Percentiles rank a stretch among this genome's conserved stretches.
Evolutionary conservation across 2,329 filamentous ascomycete species (phyloP).

Genomic region (Arthroderma sp.): DNA sequence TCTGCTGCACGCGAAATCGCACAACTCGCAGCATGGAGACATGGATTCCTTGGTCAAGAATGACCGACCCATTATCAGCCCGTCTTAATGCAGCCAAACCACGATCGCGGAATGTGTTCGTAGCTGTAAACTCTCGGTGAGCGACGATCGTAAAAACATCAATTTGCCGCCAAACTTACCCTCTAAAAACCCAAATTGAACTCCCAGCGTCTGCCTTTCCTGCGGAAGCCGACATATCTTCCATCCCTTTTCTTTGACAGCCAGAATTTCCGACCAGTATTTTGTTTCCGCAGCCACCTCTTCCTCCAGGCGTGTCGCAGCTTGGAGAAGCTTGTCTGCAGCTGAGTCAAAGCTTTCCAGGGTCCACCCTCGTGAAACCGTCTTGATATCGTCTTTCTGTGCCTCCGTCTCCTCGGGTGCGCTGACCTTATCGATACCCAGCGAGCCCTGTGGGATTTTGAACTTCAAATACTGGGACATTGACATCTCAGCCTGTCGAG

Average conservation of each 20-base stretch:
- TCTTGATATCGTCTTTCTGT: constrained; percentile 40
- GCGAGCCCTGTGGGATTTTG: constrained; percentile 57
- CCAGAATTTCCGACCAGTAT: constrained; percentile 80
- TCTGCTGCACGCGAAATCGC: constrained; percentile 51
- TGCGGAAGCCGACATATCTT: constrained; percentile 64
- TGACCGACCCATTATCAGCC: constrained; percentile 58
- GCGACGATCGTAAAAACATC: constrained; percentile 17
- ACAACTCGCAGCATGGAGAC: constrained; percentile 45
- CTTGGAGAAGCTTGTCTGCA: constrained; percentile 58
- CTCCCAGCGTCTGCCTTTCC: constrained; percentile 61
- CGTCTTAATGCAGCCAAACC: constrained; percentile 72
- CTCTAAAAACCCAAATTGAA: constrained; percentile 82
- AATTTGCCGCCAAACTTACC: constrained; percentile 27
- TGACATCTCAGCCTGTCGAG: constrained; percentile 54
- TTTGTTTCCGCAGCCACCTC: constrained; percentile 69
- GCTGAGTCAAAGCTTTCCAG: constrained; percentile 63
- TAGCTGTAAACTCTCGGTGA: constrained; percentile 25
- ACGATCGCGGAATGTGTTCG: constrained; percentile 47
- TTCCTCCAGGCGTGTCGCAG: constrained; percentile 57
- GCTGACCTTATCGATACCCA: constrained; percentile 55
- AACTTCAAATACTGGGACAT: constrained; percentile 60
- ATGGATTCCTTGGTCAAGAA: constrained; percentile 51
- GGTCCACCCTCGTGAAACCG: constrained; percentile 56
- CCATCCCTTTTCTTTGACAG: constrained; percentile 76
- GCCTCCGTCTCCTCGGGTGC: constrained; percentile 46